Evolutionary conservation across 306 rosid genomes (phyloP).

Genomic region (Herpetospermum pedunculosum): DNA sequence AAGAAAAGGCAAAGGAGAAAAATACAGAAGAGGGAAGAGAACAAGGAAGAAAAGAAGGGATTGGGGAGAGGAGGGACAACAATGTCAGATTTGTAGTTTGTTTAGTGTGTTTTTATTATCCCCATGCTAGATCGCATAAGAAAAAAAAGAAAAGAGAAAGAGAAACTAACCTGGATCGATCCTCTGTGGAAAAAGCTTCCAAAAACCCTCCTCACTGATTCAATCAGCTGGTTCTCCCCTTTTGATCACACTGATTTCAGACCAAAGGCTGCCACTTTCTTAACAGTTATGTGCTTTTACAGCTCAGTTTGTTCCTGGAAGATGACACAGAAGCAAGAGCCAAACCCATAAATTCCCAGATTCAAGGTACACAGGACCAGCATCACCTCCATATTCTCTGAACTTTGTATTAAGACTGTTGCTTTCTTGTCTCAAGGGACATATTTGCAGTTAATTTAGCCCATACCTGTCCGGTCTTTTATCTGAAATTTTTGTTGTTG

Average conservation of each 20-base stretch:
- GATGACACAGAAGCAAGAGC: constrained; percentile 35
- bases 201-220: constrained; percentile 45
- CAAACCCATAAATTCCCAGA: constrained; percentile 33
- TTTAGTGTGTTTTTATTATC: constrained; percentile 32
- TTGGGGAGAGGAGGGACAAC: constrained; percentile 19
- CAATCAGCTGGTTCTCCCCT: constrained; percentile 24
- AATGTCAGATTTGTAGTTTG: constrained; percentile 66
- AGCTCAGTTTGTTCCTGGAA: constrained; percentile 61
- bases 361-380: constrained; percentile 65
- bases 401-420: constrained; percentile 39
- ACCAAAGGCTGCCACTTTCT: constrained; percentile 57
- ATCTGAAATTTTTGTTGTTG: constrained; percentile 20
- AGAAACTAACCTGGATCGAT: constrained; percentile 31
- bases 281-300: constrained; percentile 47
- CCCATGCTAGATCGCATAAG: constrained; percentile 62
- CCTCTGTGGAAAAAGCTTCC: constrained; percentile 37
- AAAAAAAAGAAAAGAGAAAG: constrained; percentile 10
- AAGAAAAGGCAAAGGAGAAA: constrained; percentile 11
- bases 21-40: neutral
- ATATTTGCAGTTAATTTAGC: constrained; percentile 42
- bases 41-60: neutral
- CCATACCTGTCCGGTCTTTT: constrained; percentile 62
- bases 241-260: constrained; percentile 37
- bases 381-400: constrained; percentile 59
- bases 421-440: constrained; percentile 44